Conservation (phyloP, 768 basidiomycete genomes). For the Pleurotus sapidus region DNA sequence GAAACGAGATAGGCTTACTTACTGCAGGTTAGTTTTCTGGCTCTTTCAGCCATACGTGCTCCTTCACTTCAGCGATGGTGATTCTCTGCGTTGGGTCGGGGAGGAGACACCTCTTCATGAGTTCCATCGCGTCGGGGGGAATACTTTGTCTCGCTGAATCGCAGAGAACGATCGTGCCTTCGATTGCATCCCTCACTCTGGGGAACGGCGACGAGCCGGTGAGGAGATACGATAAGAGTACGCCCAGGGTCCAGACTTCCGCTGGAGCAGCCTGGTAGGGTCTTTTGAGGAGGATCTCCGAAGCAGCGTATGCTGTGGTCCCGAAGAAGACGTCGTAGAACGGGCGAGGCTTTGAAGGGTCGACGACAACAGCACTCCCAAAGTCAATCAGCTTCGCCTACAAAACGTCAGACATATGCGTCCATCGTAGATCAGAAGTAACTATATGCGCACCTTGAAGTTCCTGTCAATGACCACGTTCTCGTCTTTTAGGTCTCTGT, state of each 20-base stretch:
- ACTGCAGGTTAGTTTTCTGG: neutral
- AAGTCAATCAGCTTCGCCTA: conserved; percentile 97
- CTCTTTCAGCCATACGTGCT: conserved; percentile 75
- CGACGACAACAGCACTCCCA: conserved; percentile 79
- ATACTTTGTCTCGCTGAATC: conserved; percentile 35
- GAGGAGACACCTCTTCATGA: conserved; percentile 79
- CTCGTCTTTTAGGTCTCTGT: conserved; percentile 97
- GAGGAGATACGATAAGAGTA: conserved; percentile 91
- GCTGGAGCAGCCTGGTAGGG: conserved; percentile 91
- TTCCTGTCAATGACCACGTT: conserved; percentile 80
- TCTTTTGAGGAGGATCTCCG: conserved; percentile 87
- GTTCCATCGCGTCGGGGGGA: conserved; percentile 49
- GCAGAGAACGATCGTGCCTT: conserved; percentile 57
- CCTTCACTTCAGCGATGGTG: conserved; percentile 76
- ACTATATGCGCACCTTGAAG: conserved; percentile 49
- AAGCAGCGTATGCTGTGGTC: conserved; percentile 92
- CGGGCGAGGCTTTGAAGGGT: conserved; percentile 60
- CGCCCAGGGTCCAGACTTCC: conserved; percentile 95
- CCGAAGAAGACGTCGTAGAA: conserved; percentile 84
- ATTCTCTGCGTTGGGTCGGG: conserved; percentile 79
- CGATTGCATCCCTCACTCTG: conserved; percentile 75
- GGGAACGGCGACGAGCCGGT: conserved; percentile 94
- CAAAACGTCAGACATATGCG: neutral
- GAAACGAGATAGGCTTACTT: neutral
- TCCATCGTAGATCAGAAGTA: neutral